Base-by-base conservation (phyloP, 2,329 filamentous ascomycete species). In the Cercospora brassicicola region DNA sequence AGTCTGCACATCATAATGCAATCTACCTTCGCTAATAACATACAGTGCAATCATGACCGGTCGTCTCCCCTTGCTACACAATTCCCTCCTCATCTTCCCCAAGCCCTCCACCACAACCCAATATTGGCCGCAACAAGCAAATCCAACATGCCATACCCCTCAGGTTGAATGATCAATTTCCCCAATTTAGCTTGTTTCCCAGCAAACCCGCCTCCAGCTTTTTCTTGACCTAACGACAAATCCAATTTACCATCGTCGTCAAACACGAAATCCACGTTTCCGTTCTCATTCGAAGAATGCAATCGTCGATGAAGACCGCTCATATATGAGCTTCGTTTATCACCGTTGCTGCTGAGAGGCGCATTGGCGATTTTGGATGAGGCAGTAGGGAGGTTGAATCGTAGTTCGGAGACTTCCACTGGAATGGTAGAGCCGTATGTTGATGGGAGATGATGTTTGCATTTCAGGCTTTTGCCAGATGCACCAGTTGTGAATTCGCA, bases 91-190 rank as follows among this genome's bases (percentile, higher is more conserved):
- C 33, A 67, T 28, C 66, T 23, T 15, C 62, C 67, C 67, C 67
- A 97, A 3, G 91, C 89, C 74, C 89, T 89, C 94, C 94, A 98
- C 92, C 94, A 99, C 15, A 98, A 83, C 0, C 91, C 93, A 81
- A 99, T 87, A 77, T 97, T 97, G 10, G 93, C 91, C 3, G 94
- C 92, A 20, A 99, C 92, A 0, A 96, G 84, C 67, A 99, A 79
- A 83, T 99, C 95, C 75, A 98, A 80, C 94, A 99, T 98, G 83
- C 96, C 96, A 72, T 96, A 81, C 0, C 95, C 95, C 75, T 96
- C 94, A 65, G 94, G 89, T 73, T 93, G 88, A 42, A 99, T 86
- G 62, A 98, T 93, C 62, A 99, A 82, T 80, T 98, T 99, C 0
- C 94, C 95, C 74, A 99, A 82, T 82, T 99, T 99, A 3, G 93